phyloP scores from a whole-genome alignment of 768 basidiomycete species.

The Xerocomellus chrysenteron region DNA sequence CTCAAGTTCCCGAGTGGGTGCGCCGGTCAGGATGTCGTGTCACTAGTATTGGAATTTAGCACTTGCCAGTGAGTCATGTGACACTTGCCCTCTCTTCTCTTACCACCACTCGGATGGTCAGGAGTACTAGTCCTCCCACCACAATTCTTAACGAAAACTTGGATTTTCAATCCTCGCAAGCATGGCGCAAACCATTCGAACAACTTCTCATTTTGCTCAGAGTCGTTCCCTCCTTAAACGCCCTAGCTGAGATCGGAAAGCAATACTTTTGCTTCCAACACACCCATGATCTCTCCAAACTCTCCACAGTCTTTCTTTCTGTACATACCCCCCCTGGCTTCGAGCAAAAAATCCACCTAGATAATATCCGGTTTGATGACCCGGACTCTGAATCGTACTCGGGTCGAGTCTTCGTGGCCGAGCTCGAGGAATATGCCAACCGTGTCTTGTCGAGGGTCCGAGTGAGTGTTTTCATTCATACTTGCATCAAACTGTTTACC shows the following conservation, averaged over 20 bases:
- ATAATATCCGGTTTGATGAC: background rate
- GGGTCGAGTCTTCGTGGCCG: background rate
- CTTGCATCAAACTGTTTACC: background rate
- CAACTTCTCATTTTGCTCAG: background rate
- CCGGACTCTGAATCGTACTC: too few relatives aligned
- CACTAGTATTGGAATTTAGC: too few relatives aligned
- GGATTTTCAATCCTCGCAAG: background rate
- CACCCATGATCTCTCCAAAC: background rate
- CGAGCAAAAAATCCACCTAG: background rate
- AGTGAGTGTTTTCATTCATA: background rate
- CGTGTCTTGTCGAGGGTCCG: background rate
- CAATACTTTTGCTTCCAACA: background rate
- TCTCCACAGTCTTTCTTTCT: background rate
- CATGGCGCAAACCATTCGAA: background rate
- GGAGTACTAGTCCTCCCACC: too few relatives aligned
- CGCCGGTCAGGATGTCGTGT: too few relatives aligned
- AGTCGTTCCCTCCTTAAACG: too few relatives aligned
- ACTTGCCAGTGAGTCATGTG: too few relatives aligned
- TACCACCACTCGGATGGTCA: too few relatives aligned
- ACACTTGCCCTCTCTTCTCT: too few relatives aligned
- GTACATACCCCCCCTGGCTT: background rate
- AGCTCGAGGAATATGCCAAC: background rate
- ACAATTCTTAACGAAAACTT: too few relatives aligned
- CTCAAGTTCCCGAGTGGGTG: too few relatives aligned
- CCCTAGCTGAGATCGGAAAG: too few relatives aligned